Base-by-base conservation (phyloP, 108 stramenopile species). In the Stephanodiscus minutulus region DNA sequence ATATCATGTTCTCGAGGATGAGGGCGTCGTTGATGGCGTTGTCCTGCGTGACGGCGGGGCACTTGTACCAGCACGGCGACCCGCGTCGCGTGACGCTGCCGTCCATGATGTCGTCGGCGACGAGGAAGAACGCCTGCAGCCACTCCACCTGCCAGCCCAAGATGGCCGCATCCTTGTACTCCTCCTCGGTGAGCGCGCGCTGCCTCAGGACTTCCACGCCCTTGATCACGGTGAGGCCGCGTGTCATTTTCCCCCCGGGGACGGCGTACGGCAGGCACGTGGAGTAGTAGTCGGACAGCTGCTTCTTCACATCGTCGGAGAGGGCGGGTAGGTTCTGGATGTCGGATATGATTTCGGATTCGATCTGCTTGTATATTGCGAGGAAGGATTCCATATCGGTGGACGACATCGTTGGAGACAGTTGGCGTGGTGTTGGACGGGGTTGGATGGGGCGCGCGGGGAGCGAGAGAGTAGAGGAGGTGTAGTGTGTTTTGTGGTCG, bases 21-120 rank as follows among this genome's bases (percentile, higher is more conserved):
- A 98, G 88, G 9, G 93, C 76, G 64, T 98, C 98, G 70, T 98
- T 98, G 76, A 99, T 96, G 73, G 97, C 98, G 82, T 95, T 98
- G 75, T 87, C 78, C 81, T 89, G 82, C 18, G 91, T 86, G 18
- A 96, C 88, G 35, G 78, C 76, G 3, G 81, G 67, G 0, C 47
- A 56, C 61, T 89, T 83, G 76, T 93, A 97, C 99, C 99, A 99
- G 79, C 98, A 98, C 50, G 98, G 98, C 64, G 91, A 79, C 58
- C 99, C 98, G 21, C 99, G 96, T 46, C 99, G 93, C 13, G 98
- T 99, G 48, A 88, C 70, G 62, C 90, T 92, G n/a, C 76, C 88
- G 79, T 99, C 99, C 99, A 99, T 99, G 44, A 99, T 83, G 76
- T 99, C 99, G 66, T 99, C 99, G 1, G 98, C 97, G 9, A 99